Conservation (phyloP, 2,329 filamentous ascomycete genomes). For the Fusarium succisae region DNA sequence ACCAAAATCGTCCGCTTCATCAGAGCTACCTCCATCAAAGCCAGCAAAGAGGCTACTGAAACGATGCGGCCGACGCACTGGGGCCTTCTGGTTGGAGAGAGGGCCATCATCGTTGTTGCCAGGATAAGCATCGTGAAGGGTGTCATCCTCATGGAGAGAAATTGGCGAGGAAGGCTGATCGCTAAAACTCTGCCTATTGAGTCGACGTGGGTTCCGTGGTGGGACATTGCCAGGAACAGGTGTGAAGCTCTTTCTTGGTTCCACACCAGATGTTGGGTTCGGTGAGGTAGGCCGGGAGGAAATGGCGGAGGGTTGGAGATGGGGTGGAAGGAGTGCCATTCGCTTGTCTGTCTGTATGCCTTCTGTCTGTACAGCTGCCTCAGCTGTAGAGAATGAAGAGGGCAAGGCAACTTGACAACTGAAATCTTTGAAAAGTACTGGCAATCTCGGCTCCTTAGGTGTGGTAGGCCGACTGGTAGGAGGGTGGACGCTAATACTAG, state of each 20-base stretch:
- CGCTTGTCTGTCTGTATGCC: constrained; percentile 86
- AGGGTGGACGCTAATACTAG: constrained; percentile 91
- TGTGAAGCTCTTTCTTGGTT: constrained; percentile 56
- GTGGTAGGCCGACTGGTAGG: constrained; percentile 85
- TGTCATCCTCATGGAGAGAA: constrained; percentile 51
- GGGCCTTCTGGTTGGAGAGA: constrained; percentile 66
- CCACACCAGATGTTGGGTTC: constrained; percentile 45
- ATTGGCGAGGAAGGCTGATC: constrained; percentile 63
- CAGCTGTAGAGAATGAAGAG: constrained; percentile 33
- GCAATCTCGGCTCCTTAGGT: constrained; percentile 76
- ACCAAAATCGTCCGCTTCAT: constrained; percentile 70
- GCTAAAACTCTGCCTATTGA: constrained; percentile 57
- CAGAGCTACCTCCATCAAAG: constrained; percentile 77
- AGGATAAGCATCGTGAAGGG: constrained; percentile 71
- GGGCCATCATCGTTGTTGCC: constrained; percentile 85
- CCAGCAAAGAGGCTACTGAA: constrained; percentile 89
- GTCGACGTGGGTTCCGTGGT: constrained; percentile 68
- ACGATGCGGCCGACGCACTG: constrained; percentile 75
- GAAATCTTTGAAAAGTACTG: constrained; percentile 84
- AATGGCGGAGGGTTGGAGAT: constrained; percentile 82
- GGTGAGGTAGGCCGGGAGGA: constrained; percentile 68
- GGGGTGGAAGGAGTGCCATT: constrained; percentile 76
- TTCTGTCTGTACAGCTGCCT: constrained; percentile 79
- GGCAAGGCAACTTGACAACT: constrained; percentile 76
- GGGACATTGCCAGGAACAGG: constrained; percentile 64